A percentile compares a stretch with the other conserved stretches of the same genome.
Evolutionary conservation across 306 rosid species (phyloP).

Genomic region (Prunus mongolica): DNA sequence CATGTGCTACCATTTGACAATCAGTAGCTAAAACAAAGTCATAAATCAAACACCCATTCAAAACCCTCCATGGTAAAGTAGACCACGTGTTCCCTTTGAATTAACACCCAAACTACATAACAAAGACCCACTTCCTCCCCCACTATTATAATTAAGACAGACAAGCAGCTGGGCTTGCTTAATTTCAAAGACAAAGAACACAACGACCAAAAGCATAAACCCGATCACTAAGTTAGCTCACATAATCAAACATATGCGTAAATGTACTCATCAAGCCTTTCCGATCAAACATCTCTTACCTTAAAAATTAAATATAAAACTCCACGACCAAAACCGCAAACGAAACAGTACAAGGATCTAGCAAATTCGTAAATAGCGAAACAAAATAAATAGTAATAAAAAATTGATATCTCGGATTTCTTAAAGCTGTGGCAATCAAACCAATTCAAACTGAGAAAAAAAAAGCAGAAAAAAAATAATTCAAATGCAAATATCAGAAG

Average conservation of each 20-base stretch:
- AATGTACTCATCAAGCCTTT: not conserved
- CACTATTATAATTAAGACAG: not conserved
- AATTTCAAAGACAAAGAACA: slow-evolving; percentile 16
- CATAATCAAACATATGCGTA: not conserved
- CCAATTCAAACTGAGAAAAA: not conserved
- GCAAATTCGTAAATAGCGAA: not conserved
- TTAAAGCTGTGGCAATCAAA: not conserved
- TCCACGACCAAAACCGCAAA: not conserved
- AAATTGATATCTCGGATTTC: not conserved
- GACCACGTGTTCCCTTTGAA: slow-evolving; percentile 21
- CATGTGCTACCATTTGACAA: slow-evolving; percentile 39
- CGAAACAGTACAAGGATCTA: slow-evolving; percentile 1
- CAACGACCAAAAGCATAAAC: slow-evolving; percentile 13
- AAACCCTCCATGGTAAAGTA: slow-evolving; percentile 2
- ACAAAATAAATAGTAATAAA: not conserved
- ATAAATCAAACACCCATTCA: slow-evolving; percentile 1
- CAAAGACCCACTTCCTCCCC: slow-evolving; percentile 9
- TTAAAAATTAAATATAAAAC: not conserved
- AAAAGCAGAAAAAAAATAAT: not conserved
- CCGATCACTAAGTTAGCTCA: slow-evolving; percentile 19
- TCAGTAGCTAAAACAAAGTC: not conserved
- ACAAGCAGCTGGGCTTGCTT: slow-evolving; percentile 21
- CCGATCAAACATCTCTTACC: not conserved
- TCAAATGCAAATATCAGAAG: not conserved
- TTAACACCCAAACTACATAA: not conserved